Evolutionary conservation across 1,284 basidiomycete species (phyloP).

Genomic region (Cryptococcus sp.): DNA sequence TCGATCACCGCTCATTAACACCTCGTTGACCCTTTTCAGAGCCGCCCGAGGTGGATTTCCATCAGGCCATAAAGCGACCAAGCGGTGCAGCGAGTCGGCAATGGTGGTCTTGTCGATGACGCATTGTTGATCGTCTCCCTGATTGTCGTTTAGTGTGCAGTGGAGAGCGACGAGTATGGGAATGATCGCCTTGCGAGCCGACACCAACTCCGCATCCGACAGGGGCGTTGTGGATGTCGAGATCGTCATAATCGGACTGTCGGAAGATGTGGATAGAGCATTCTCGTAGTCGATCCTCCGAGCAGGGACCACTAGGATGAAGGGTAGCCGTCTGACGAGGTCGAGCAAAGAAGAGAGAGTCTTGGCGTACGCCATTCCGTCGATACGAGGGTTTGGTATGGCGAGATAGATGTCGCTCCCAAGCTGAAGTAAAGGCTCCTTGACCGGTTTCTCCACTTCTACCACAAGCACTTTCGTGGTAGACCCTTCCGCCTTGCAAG

Average conservation of each 20-base stretch:
- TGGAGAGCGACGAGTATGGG: constrained; percentile 1
- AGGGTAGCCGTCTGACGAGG: background rate
- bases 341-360: background rate
- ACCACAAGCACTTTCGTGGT: constrained; percentile 15
- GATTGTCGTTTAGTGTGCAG: constrained; percentile 1
- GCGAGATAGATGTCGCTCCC: background rate
- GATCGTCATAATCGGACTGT: too few relatives aligned
- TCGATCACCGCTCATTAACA: constrained; percentile 28
- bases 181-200: constrained; percentile 3
- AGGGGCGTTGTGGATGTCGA: background rate
- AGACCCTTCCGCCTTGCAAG: background rate
- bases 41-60: constrained; percentile 43
- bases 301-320: background rate
- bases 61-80: constrained; percentile 42
- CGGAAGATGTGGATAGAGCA: background rate
- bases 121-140: background rate
- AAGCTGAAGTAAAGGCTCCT: background rate
- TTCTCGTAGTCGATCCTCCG: background rate
- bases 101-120: constrained; percentile 20
- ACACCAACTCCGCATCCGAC: background rate
- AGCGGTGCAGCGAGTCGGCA: constrained; percentile 29
- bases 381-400: constrained; percentile 2
- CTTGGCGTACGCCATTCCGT: background rate
- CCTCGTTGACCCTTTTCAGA: constrained; percentile 44
- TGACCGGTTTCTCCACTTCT: constrained; percentile 19